Base-by-base conservation (phyloP, 129 eudicot species). In the Pulicaria dysenterica region DNA sequence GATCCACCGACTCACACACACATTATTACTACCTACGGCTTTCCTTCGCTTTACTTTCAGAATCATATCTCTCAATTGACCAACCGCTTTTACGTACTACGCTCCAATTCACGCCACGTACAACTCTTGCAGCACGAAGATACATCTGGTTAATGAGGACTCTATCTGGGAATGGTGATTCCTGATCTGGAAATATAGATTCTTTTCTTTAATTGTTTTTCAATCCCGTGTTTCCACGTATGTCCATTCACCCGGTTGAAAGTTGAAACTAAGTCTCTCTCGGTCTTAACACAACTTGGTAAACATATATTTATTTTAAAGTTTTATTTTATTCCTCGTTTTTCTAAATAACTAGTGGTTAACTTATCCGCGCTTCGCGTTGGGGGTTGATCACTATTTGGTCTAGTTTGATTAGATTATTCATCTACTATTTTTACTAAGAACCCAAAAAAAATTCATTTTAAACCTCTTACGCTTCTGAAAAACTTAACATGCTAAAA, bases 1-100 rank as follows among this genome's bases (percentile, higher is more conserved):
- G 58, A 78, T 78, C 74, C 72, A 78, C 82, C 82, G 72, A 70
- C 81, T 61, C 76, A 40, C n/a, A 67, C 62, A n/a, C n/a, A n/a
- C 31, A 24, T 24, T 45, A 56, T 73, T 72, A 46, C 10, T 69
- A n/a, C n/a, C n/a, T n/a, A n/a, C n/a, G n/a, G n/a, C n/a, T n/a
- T n/a, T n/a, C n/a, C n/a, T n/a, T n/a, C n/a, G 39, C 50, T 73
- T 67, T 47, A 49, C n/a, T n/a, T n/a, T n/a, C 62, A 5, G 77
- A 70, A 77, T 77, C 72, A 77, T 41, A 77, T 70, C 82, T 62
- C 54, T n/a, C n/a, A n/a, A n/a, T n/a, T n/a, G 43, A 9, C 37
- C 10, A 51, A 69, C 39, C 53, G 51, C 53, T 70, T 36, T 46
- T 67, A 14, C 50, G 51, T 39, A 39, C 63, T 4, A 61, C 45